These are phyloP conservation scores for Phytophthora crassamura DNA, from an alignment of 352 stramenopile genomes.

Conservation along the genomic window DNA sequence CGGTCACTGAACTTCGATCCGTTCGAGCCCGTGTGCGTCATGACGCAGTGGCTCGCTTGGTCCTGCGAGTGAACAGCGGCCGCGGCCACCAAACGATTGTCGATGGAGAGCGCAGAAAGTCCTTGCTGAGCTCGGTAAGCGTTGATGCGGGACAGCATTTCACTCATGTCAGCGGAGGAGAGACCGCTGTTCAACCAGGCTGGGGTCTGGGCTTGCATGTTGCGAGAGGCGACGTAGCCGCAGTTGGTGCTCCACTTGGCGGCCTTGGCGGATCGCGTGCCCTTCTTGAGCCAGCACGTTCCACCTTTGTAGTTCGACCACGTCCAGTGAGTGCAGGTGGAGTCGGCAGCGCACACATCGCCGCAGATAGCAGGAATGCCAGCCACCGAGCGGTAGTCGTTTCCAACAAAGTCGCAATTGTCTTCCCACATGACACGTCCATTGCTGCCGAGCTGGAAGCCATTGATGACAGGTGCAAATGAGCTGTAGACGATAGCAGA, in stretches of 20 bases:
- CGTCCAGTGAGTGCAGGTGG: conserved; percentile 48
- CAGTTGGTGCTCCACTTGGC: conserved; percentile 36
- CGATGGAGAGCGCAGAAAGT: conserved; percentile 48
- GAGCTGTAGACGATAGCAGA: conserved; percentile 12
- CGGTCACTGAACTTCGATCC: conserved; percentile 43
- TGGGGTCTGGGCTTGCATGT: conserved; percentile 11
- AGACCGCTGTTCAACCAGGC: conserved; percentile 35
- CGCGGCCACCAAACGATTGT: conserved; percentile 43
- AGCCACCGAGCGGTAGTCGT: conserved; percentile 35
- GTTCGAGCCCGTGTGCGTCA: conserved; percentile 54
- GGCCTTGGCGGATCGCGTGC: conserved; percentile 21
- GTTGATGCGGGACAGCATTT: conserved; percentile 64
- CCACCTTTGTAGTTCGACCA: conserved; percentile 46
- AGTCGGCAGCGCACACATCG: conserved; percentile 41
- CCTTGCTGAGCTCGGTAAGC: conserved; percentile 47
- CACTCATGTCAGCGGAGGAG: conserved; percentile 30
- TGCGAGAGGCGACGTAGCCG: conserved; percentile 45
- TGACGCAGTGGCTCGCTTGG: conserved; percentile 47
- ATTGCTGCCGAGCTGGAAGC: conserved; percentile 31
- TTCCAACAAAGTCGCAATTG: conserved; percentile 44
- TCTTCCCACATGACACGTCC: conserved; percentile 50
- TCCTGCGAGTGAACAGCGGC: conserved; percentile 53
- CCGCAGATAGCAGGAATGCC: conserved; percentile 42
- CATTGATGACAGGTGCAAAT: conserved; percentile 9
- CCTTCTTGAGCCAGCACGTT: conserved; percentile 53